These are phyloP conservation scores for Paramecium octaurelia DNA, from an alignment of 73 alveolate species.

Conservation along the genomic window DNA sequence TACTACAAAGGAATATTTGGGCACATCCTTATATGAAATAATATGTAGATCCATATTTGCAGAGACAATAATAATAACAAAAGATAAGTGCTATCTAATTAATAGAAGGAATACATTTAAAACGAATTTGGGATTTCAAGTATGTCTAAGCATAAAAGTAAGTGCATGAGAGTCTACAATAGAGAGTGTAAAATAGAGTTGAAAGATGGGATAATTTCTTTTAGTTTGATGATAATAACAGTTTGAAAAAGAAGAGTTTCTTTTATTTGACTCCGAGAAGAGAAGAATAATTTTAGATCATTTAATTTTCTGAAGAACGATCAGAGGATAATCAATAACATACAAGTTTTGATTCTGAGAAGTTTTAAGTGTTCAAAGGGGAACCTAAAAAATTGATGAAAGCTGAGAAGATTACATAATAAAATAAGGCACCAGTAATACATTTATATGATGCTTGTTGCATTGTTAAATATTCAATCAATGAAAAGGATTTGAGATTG, in stretches of 20 bases:
- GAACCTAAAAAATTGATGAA: background rate
- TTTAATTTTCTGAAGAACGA: background rate
- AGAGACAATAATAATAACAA: constrained; percentile 6
- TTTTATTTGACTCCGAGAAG: background rate
- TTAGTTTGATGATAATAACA: background rate
- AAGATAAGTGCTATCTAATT: background rate
- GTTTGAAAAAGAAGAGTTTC: background rate
- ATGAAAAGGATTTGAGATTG: background rate
- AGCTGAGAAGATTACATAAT: constrained; percentile 18
- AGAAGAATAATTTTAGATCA: background rate
- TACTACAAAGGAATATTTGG: constrained; percentile 51
- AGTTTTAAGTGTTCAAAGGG: background rate
- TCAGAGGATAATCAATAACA: background rate
- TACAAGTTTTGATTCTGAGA: constrained; percentile 25
- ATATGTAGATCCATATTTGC: constrained; percentile 53
- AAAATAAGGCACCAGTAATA: constrained; percentile 3
- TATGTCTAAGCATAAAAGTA: constrained; percentile 43
- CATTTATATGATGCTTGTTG: constrained; percentile 34
- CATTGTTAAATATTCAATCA: background rate
- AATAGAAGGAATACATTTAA: constrained; percentile 49
- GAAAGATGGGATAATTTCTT: constrained; percentile 52
- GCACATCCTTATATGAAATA: constrained; percentile 51
- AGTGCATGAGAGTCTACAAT: constrained; percentile 44
- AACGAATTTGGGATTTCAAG: constrained; percentile 28
- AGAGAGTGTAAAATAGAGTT: constrained; percentile 50